Evolutionary conservation across 768 basidiomycete species (phyloP).

Genomic region (Tulasnella sp.): DNA sequence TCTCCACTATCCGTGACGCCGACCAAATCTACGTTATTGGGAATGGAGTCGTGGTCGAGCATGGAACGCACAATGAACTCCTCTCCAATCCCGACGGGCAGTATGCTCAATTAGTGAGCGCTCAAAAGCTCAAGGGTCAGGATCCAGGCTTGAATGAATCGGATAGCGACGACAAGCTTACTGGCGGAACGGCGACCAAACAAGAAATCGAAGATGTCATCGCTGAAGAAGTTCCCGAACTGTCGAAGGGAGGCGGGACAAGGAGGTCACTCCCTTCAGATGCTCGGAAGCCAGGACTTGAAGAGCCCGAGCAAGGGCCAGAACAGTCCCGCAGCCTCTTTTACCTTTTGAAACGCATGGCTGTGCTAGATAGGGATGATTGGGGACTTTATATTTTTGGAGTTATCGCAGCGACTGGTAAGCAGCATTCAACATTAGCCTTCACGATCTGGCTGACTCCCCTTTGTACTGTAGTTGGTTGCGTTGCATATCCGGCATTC

Average conservation of each 20-base stretch:
- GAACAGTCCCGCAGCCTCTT: constrained; percentile 41
- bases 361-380: constrained; percentile 53
- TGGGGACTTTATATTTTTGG: constrained; percentile 61
- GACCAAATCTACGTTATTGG: constrained; percentile 44
- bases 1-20: constrained; percentile 41
- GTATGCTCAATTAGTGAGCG: constrained; percentile 35
- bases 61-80: constrained; percentile 39
- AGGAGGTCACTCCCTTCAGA: constrained; percentile 61
- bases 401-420: constrained; percentile 46
- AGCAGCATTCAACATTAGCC: constrained; percentile 32
- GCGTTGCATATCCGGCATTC: constrained; percentile 68
- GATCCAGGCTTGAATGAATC: constrained; percentile 34
- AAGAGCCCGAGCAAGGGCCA: constrained; percentile 28
- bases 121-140: constrained; percentile 36
- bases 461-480: constrained; percentile 39
- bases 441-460: constrained; percentile 15
- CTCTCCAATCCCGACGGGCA: constrained; percentile 33
- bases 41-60: constrained; percentile 41
- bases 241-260: constrained; percentile 46
- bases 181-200: constrained; percentile 26
- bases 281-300: constrained; percentile 50
- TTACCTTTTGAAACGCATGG: constrained; percentile 70
- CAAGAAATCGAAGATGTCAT: constrained; percentile 55
- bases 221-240: constrained; percentile 59
- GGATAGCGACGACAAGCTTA: constrained; percentile 29